phyloP scores from a whole-genome alignment of 164 flowering plant species.

The Euptelea pleiosperma region DNA sequence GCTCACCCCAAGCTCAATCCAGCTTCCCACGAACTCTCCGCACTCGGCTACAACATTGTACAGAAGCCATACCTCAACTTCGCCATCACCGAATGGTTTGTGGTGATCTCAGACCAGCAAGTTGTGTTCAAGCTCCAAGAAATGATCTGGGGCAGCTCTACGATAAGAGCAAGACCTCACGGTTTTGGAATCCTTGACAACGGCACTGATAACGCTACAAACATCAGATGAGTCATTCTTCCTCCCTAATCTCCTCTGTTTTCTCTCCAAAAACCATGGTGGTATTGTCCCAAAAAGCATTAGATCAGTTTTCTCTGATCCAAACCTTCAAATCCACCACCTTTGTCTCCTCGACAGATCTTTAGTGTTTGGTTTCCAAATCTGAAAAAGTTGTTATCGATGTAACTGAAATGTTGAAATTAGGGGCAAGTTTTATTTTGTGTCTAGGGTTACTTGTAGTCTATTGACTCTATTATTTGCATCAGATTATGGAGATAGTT shows the following conservation, averaged over 20 bases:
- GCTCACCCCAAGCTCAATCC: slow-evolving; percentile 96
- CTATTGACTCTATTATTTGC: neutral
- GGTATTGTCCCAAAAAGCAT: no score
- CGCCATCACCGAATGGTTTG: slow-evolving; percentile 74
- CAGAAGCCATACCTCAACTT: slow-evolving; percentile 81
- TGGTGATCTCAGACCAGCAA: slow-evolving; percentile 80
- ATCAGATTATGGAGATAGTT: neutral
- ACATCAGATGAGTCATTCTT: slow-evolving; percentile 63
- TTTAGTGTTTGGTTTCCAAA: slow-evolving; percentile 8
- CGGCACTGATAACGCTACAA: slow-evolving; percentile 33
- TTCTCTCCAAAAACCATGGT: no score
- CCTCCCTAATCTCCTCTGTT: no score
- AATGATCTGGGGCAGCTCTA: slow-evolving; percentile 80
- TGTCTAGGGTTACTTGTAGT: neutral
- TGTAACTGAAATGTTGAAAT: slow-evolving; percentile 1
- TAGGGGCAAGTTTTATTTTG: no score
- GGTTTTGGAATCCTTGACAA: slow-evolving; percentile 68
- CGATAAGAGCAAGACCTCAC: slow-evolving; percentile 57
- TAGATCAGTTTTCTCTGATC: no score
- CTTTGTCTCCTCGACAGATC: slow-evolving; percentile 10
- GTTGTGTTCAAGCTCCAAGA: slow-evolving; percentile 82
- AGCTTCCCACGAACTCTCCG: slow-evolving; percentile 58
- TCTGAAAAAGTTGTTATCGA: neutral
- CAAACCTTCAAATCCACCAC: no score
- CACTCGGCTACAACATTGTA: slow-evolving; percentile 75